These are phyloP conservation scores for Chaetoscypha palmicola DNA, from an alignment of 2,329 filamentous ascomycete genomes.

Conservation along the genomic window DNA sequence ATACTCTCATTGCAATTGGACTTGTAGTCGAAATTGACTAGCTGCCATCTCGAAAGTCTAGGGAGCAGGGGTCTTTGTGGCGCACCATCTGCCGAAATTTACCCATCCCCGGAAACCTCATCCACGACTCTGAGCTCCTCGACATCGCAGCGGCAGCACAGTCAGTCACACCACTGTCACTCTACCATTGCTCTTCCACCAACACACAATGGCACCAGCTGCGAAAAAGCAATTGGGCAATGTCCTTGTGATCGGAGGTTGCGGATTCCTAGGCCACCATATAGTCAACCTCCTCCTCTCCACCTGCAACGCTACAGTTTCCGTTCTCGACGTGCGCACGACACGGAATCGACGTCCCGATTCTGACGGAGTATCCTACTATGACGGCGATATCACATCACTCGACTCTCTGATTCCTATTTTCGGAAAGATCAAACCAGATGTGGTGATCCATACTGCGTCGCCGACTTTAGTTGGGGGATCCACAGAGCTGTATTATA, in stretches of 20 bases:
- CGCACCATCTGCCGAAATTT: too few species aligned
- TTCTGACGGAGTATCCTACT: slow-evolving; percentile 54
- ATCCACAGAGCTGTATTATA: slow-evolving; percentile 58
- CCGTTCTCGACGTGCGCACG: slow-evolving; percentile 67
- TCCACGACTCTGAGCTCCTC: neutral
- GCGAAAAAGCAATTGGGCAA: slow-evolving; percentile 44
- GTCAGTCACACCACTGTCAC: neutral
- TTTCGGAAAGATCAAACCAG: slow-evolving; percentile 61
- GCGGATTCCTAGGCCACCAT: slow-evolving; percentile 78
- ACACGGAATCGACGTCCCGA: slow-evolving; percentile 56
- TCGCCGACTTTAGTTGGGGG: slow-evolving; percentile 53
- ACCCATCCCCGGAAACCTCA: too few species aligned
- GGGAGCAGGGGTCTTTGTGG: too few species aligned
- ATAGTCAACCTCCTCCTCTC: slow-evolving; percentile 67
- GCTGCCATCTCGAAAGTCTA: too few species aligned
- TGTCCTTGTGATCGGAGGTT: slow-evolving; percentile 74
- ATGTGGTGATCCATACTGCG: slow-evolving; percentile 87
- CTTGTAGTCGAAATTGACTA: too few species aligned
- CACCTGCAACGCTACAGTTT: slow-evolving; percentile 49
- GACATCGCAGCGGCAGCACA: neutral
- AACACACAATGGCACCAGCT: slow-evolving; percentile 11
- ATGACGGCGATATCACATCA: slow-evolving; percentile 73
- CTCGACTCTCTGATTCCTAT: slow-evolving; percentile 51
- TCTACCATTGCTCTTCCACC: neutral
- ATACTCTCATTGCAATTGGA: too few species aligned